A percentile compares a stretch with the other conserved stretches of the same genome.
Conservation (phyloP, 495 filamentous ascomycete species). For the Lophiostoma macrostomum region DNA sequence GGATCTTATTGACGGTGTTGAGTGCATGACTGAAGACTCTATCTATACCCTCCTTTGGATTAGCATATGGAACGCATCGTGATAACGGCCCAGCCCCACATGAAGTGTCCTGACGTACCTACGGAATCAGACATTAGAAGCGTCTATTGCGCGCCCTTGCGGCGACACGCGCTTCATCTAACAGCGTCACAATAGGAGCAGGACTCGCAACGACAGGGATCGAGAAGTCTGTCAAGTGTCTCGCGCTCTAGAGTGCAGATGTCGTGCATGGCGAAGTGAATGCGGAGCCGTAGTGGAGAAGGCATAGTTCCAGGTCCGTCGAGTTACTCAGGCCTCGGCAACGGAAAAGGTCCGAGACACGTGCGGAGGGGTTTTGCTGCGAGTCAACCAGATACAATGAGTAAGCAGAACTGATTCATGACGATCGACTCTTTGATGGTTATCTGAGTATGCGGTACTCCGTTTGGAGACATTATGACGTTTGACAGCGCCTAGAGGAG, state of each 20-base stretch:
- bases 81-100: neutral
- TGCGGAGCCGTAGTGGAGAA: slow-evolving; percentile 29
- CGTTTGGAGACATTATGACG: too few species aligned
- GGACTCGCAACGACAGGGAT: neutral
- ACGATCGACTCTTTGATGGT: too few species aligned
- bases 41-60: slow-evolving; percentile 52
- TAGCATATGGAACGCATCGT: neutral
- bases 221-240: slow-evolving; percentile 2
- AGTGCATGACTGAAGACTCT: slow-evolving; percentile 98
- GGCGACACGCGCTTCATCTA: slow-evolving; percentile 21
- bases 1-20: slow-evolving; percentile 96
- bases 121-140: slow-evolving; percentile 34
- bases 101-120: slow-evolving; percentile 15
- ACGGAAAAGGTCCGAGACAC: too few species aligned
- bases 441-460: too few species aligned
- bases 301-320: too few species aligned
- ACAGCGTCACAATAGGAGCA: slow-evolving; percentile 10
- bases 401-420: too few species aligned
- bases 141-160: slow-evolving; percentile 5
- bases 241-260: slow-evolving; percentile 10
- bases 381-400: too few species aligned
- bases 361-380: too few species aligned
- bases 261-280: slow-evolving; percentile 32
- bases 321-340: too few species aligned
- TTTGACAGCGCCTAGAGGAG: too few species aligned